Conservation (phyloP, 257 asterid genomes). For the Penstemon davidsonii region DNA sequence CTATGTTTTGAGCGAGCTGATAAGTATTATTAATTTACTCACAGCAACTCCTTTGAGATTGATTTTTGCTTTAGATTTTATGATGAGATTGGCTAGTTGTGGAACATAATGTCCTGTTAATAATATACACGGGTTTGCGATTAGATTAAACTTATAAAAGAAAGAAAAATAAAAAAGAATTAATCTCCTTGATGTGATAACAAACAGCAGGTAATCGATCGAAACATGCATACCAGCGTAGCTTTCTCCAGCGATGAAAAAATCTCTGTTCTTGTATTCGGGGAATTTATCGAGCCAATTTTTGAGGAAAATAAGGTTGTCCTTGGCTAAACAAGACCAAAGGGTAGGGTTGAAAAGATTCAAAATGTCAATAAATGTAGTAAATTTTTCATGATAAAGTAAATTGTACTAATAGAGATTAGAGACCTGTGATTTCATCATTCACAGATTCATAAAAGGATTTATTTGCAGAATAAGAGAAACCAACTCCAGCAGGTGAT, state of each 20-base stretch:
- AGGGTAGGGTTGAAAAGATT: neutral
- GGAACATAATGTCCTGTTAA: conserved; percentile 57
- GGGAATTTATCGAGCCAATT: conserved; percentile 51
- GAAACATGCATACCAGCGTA: conserved; percentile 48
- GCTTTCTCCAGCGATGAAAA: conserved; percentile 56
- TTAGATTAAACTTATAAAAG: neutral
- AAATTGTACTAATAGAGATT: too few species aligned
- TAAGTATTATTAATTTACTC: conserved; percentile 22
- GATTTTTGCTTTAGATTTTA: conserved; percentile 45
- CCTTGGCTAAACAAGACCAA: conserved; percentile 37
- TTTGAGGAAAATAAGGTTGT: conserved; percentile 51
- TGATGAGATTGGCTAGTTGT: conserved; percentile 46
- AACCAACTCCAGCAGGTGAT: conserved; percentile 64
- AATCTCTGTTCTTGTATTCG: conserved; percentile 40
- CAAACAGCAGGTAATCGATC: neutral
- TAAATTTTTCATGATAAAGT: neutral
- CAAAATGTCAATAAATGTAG: too few species aligned
- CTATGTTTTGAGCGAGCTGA: neutral
- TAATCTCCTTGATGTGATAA: neutral
- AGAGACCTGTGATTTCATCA: conserved; percentile 53
- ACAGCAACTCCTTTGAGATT: conserved; percentile 62
- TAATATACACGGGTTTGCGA: conserved; percentile 2
- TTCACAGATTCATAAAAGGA: conserved; percentile 46
- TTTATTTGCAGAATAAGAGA: conserved; percentile 50
- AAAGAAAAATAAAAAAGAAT: too few species aligned